A percentile compares a stretch with the other conserved stretches of the same genome.
phyloP scores from a whole-genome alignment of 2,329 filamentous ascomycete genomes.

The Calonectria crousiana region DNA sequence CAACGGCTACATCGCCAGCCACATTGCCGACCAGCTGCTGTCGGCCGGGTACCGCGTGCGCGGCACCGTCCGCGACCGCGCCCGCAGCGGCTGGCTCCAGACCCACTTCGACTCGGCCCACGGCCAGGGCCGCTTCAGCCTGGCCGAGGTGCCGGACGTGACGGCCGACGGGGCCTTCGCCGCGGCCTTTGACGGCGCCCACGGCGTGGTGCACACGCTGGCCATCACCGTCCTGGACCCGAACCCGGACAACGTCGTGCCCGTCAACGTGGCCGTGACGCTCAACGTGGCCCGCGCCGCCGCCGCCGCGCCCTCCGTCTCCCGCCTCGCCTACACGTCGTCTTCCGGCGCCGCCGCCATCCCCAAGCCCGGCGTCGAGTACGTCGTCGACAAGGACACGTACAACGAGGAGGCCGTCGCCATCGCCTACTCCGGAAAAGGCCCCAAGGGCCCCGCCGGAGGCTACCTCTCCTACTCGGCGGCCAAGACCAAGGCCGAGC shows the following conservation, averaged over 20 bases:
- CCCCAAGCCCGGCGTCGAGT: conserved; percentile 9
- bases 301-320: neutral
- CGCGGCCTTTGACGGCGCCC: conserved; percentile 43
- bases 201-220: conserved; percentile 53
- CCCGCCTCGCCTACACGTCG: conserved; percentile 19
- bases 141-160: conserved; percentile 51
- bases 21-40: conserved; percentile 48
- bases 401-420: conserved; percentile 21
- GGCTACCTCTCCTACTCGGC: conserved; percentile 12
- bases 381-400: conserved; percentile 3
- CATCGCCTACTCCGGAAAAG: conserved; percentile 2
- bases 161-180: conserved; percentile 37
- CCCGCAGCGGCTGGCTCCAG: conserved; percentile 41
- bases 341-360: neutral
- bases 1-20: conserved; percentile 50
- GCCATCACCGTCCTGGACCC: conserved; percentile 46
- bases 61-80: conserved; percentile 47
- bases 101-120: conserved; percentile 46
- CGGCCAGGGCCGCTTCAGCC: conserved; percentile 47
- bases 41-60: conserved; percentile 48
- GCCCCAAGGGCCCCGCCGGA: conserved; percentile 6
- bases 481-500: conserved; percentile 21
- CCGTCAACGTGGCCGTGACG: conserved; percentile 1
- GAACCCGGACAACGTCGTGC: conserved; percentile 18
- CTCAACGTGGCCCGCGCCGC: neutral